Evolutionary conservation across 139 green algal genomes (phyloP), one percentile per base, ranked within the genome.

Genomic region (Microglena sp.): DNA sequence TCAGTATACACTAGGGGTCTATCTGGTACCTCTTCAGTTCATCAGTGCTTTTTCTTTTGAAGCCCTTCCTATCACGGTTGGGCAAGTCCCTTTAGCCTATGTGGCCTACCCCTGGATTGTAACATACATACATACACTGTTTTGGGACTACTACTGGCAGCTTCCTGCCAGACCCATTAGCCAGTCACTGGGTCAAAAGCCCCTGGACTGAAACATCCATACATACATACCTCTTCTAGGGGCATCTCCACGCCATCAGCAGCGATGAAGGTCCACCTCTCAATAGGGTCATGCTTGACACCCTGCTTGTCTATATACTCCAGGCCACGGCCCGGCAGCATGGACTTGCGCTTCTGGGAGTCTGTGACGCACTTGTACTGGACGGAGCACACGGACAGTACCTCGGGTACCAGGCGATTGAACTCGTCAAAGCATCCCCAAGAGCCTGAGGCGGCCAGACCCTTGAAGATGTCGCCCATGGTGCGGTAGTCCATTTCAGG

Each of bases 401-500:
- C 62, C 73, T 87, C 84, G 18, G 84, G 84, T 34, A 90, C 79
- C 60, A 90, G 75, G 58, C 84, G 76, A 69, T 92, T 92, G 80
- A 92, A 92, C 76, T 92, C 86, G 56, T 92, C 86, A 58, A 90
- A 92, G 77, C 86, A 92, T 53, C 86, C 86, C 86, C 86, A 92
- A 22, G 80, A 87, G 55, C 86, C 86, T 1, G 77, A 87, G 21
- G 86, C 86, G 2, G 86, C 81, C 59, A 90, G 77, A 29, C 74
- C 74, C 77, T 92, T 92, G 86, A 92, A 92, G 68, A 92, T 92
- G 69, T 90, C 86, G 6, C 84, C 84, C 86, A 92, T 90, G 36
- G 84, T 89, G 70, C 86, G 82, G 68, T 90, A 92, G 79, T 92
- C 86, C 86, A 92, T 92, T 76, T 90, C 78, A 27, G 86, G 86